Conservation (phyloP, 176 grass and related monocot species). For the Carex scoparia region DNA sequence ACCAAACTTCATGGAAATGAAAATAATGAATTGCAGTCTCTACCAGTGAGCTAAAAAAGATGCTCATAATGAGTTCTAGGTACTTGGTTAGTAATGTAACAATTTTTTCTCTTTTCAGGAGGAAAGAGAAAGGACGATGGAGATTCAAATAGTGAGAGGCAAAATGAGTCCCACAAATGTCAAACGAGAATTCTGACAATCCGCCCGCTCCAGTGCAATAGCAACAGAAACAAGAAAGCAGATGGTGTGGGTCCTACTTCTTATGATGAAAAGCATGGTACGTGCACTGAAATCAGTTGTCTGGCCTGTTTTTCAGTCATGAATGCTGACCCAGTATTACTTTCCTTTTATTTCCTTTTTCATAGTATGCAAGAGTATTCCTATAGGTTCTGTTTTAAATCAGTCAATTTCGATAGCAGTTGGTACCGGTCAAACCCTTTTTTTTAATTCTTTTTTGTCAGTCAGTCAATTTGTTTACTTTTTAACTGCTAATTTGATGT, state of each 20-base stretch:
- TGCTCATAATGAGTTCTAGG: background rate
- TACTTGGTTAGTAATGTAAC: background rate
- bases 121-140: background rate
- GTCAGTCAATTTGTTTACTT: background rate
- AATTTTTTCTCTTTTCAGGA: background rate
- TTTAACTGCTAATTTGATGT: background rate
- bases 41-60: background rate
- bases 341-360: background rate
- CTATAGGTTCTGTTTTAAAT: background rate
- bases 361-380: background rate
- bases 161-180: background rate
- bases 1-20: background rate
- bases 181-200: conserved; percentile 2
- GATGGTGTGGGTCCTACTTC: background rate
- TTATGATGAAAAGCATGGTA: background rate
- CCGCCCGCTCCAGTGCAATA: background rate
- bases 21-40: background rate
- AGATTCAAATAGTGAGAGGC: background rate
- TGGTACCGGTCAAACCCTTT: background rate
- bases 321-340: background rate
- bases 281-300: background rate
- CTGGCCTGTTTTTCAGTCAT: background rate
- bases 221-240: background rate
- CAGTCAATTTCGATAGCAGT: background rate
- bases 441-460: background rate